Evolutionary conservation across 148 eudicot species (phyloP).

Genomic region (Spergularia marina): DNA sequence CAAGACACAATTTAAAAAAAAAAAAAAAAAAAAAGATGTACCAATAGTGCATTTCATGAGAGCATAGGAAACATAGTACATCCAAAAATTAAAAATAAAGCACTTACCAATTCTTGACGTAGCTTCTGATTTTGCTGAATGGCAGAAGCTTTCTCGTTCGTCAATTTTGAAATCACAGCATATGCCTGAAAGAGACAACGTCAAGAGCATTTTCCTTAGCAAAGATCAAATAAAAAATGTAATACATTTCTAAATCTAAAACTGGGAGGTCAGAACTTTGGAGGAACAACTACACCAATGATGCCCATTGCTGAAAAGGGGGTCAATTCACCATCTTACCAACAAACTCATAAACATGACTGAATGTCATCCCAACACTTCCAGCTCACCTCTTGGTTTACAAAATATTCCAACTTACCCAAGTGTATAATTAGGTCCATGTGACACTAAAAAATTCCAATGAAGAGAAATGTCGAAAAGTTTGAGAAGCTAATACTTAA

Average conservation of each 20-base stretch:
- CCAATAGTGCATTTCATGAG: too few relatives aligned
- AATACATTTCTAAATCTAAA: background rate
- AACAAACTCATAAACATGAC: background rate
- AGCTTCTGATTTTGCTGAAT: slow-evolving; percentile 73
- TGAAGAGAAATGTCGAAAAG: too few relatives aligned
- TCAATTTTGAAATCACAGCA: slow-evolving; percentile 65
- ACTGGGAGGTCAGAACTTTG: background rate
- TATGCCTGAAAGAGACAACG: slow-evolving; percentile 34
- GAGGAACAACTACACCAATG: background rate
- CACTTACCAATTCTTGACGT: slow-evolving; percentile 57
- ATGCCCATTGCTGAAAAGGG: background rate
- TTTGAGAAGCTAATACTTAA: too few relatives aligned
- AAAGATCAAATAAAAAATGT: background rate
- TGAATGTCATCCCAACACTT: background rate
- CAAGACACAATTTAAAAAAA: too few relatives aligned
- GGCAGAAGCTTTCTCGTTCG: slow-evolving; percentile 72
- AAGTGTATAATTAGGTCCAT: background rate
- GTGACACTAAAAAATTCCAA: too few relatives aligned
- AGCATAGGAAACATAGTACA: background rate
- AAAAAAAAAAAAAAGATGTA: too few relatives aligned
- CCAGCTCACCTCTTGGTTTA: background rate
- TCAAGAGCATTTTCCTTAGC: background rate
- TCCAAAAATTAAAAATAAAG: slow-evolving; percentile 5
- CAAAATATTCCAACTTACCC: background rate
- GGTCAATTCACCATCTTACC: slow-evolving; percentile 5